Evolutionary conservation across 2,329 filamentous ascomycete genomes (phyloP).

Genomic region (Alternaria ventricosa): DNA sequence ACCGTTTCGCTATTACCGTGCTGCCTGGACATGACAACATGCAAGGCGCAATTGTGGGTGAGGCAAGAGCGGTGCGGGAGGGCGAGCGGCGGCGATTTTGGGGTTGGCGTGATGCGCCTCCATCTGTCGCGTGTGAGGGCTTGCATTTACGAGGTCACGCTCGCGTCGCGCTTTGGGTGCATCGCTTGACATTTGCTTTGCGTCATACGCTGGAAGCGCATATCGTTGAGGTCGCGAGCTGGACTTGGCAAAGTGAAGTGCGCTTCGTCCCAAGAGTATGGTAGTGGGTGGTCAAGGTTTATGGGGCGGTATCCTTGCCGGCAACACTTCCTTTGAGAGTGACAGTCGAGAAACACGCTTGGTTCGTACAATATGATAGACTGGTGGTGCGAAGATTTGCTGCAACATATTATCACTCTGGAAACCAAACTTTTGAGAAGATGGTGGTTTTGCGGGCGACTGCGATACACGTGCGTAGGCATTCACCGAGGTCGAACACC

Average conservation of each 20-base stretch:
- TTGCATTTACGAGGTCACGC: slow-evolving; percentile 1
- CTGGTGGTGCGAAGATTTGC: background rate
- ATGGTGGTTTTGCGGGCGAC: background rate
- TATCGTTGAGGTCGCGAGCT: background rate
- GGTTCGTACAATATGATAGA: background rate
- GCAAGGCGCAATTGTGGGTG: background rate
- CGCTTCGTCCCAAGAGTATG: background rate
- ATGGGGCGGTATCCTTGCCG: background rate
- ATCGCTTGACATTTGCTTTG: background rate
- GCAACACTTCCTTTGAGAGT: background rate
- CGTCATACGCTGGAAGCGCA: background rate
- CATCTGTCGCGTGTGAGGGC: background rate
- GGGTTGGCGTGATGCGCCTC: background rate
- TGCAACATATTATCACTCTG: background rate
- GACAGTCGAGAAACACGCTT: background rate
- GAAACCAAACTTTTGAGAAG: background rate
- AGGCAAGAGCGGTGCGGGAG: background rate
- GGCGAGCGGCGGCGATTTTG: background rate
- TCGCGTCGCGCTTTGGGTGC: background rate
- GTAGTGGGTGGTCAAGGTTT: background rate
- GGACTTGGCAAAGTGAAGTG: background rate
- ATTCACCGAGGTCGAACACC: background rate
- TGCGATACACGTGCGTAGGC: background rate
- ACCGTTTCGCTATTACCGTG: background rate
- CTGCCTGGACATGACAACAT: background rate